phyloP scores from a whole-genome alignment of 2,329 filamentous ascomycete genomes.

The Penicillium sp. region DNA sequence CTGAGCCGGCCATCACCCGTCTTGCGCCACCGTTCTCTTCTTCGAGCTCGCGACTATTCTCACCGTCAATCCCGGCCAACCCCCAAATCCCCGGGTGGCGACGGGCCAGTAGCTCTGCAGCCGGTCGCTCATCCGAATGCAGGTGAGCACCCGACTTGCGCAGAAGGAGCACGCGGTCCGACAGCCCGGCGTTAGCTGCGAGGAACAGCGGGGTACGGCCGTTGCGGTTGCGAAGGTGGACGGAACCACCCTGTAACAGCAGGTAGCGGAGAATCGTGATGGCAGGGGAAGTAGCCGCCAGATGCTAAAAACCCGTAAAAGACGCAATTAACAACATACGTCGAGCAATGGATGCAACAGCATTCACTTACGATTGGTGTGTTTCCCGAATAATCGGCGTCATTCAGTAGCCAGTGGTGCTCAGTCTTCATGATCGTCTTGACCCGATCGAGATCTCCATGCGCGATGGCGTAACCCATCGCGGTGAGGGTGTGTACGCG shows the following conservation, averaged over 20 bases:
- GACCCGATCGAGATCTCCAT: constrained; percentile 63
- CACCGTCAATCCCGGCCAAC: constrained; percentile 39
- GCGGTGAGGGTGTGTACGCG: constrained; percentile 65
- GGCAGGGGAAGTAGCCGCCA: constrained; percentile 55
- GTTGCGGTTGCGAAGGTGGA: constrained; percentile 56
- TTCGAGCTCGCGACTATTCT: constrained; percentile 25
- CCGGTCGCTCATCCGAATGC: constrained; percentile 53
- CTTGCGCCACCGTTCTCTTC: constrained; percentile 13
- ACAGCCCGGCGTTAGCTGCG: constrained; percentile 54
- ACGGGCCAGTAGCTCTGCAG: constrained; percentile 49
- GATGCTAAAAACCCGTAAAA: constrained; percentile 39
- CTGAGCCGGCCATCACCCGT: constrained; percentile 26
- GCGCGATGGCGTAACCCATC: constrained; percentile 73
- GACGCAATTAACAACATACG: background rate
- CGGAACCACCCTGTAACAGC: constrained; percentile 53
- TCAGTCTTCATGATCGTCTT: constrained; percentile 64
- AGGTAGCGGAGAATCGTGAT: constrained; percentile 54
- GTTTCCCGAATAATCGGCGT: constrained; percentile 76
- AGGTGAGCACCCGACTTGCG: constrained; percentile 56
- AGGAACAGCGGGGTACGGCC: constrained; percentile 58
- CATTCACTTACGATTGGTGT: constrained; percentile 49
- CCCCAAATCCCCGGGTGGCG: constrained; percentile 42
- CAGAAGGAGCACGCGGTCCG: constrained; percentile 52
- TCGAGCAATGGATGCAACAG: background rate
- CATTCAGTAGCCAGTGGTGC: constrained; percentile 64